Base-by-base conservation (phyloP, 306 rosid species). In the Quercus wislizeni region DNA sequence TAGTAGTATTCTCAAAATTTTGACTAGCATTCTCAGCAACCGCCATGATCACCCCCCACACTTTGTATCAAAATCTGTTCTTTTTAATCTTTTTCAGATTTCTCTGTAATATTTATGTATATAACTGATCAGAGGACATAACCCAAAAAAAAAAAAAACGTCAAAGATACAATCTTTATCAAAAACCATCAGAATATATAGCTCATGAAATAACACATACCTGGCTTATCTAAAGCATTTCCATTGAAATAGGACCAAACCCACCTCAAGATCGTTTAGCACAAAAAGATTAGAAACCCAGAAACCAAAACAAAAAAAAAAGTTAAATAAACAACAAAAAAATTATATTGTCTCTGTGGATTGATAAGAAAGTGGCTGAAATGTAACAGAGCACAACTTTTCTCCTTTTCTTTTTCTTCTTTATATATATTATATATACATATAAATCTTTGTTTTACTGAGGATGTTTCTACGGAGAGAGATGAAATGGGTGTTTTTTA, bases 21-120 rank as follows among this genome's bases (percentile, higher is more conserved):
- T 91, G 92, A 83, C 74, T 77, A 77, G 82, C 98, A 94, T 88
- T 89, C 85, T 94, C 97, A 83, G 93, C 94, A 63, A 94, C 98
- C 69, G 93, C 98, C 98, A 91, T 94, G 87, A 82, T 87, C 89
- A 71, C 69, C 80, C 58, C 58, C 73, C 46, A 76, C 71, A 69
- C 74, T 78, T 30, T 58, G 77, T 51, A 43, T 56, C 84, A 89
- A 78, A 80, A 58, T 59, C 78, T 20, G 33, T 2, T 73, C 75
- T 81, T 77, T 51, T 74, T 74, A 80, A 80, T 31, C 62, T 33
- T 8, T 15, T 17, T 20, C 79, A 76, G 85, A 85, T 79, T 78
- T 78, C 64, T 61, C 84, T 74, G 78, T 14, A 72, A 81, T 74
- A 79, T 63, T 77, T 64, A 51, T 54, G 71, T 38, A 57, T 46